Base-by-base conservation (phyloP, 441 rosid species). In the Manihot esculenta region DNA sequence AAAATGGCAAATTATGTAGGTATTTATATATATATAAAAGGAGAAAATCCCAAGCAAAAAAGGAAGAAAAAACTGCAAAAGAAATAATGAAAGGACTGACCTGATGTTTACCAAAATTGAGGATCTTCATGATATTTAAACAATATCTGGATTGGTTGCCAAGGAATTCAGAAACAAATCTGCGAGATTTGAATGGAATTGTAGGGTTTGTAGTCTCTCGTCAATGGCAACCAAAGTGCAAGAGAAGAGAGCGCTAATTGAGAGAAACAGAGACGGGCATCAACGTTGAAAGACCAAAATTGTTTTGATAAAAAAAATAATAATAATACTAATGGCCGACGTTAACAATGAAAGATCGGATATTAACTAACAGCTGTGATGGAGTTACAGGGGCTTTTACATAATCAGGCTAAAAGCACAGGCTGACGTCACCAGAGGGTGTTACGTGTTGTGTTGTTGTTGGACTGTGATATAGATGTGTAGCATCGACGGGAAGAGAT, bases 51-150 rank as follows among this genome's bases (percentile, higher is more conserved):
- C 38, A 33, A 33, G 38, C 38, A 33, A 33, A 33, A 3, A 33
- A 33, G 38, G 38, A 7, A n/a, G n/a, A n/a, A n/a, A 35, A 63
- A 64, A 18, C 63, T 54, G 56, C 13, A 8, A 30, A 38, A 38
- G 42, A 38, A 38, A 38, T 38, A 38, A 38, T 38, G 42, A 72
- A 12, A 42, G 15, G 23, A 23, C 42, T 38, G 42, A 38, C 75
- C 75, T 72, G 54, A 38, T 45, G 55, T 54, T 45, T 44, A 54
- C 33, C 38, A 64, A 55, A 45, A 27, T 15, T 5, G 33, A 55
- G 64, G 64, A 64, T 55, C 70, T 45, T 44, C 74, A 63, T 42
- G 35, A n/a, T 44, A 38, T 38, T 38, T 7, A 38, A 38, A 38
- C 44, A 20, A 7, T 4, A 27, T 38, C 42, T 9, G 42, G 9